These are phyloP conservation scores for Serendipita sp. DNA, from an alignment of 768 basidiomycete genomes.

Conservation along the genomic window DNA sequence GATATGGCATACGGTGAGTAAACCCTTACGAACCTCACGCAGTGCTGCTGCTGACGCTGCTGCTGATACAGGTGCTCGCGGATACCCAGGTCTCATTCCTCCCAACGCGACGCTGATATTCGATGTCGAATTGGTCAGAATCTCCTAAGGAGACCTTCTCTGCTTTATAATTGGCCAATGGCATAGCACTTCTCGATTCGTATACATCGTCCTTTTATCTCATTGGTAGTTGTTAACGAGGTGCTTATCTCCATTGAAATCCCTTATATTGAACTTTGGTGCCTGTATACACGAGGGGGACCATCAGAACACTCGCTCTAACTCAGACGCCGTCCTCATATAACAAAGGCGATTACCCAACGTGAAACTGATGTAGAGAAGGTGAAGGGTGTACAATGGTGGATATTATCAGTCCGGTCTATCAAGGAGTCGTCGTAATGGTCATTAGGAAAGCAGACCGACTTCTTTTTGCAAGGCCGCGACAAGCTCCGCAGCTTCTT, in stretches of 20 bases:
- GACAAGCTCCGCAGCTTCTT: not conserved
- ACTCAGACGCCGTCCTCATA: too few species aligned
- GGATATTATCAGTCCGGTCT: too few species aligned
- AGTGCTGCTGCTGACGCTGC: not conserved
- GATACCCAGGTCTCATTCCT: conserved; percentile 64
- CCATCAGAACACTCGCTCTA: not conserved
- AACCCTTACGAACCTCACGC: not conserved
- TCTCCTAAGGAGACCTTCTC: conserved; percentile 16
- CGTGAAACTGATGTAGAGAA: too few species aligned
- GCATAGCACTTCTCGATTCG: not conserved
- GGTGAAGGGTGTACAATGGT: too few species aligned
- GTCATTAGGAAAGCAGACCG: not conserved
- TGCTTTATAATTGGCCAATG: not conserved
- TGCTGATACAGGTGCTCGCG: conserved; percentile 39
- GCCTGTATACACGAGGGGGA: not conserved
- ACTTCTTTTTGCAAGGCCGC: not conserved
- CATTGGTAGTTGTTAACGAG: not conserved
- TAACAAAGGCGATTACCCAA: too few species aligned
- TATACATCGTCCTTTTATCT: not conserved
- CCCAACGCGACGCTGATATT: conserved; percentile 67
- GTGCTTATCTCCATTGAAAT: not conserved
- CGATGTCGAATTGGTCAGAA: conserved; percentile 62
- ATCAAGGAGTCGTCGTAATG: not conserved
- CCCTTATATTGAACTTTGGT: not conserved
- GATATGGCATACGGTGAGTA: conserved; percentile 64